Evolutionary conservation across 2,329 filamentous ascomycete species (phyloP).

Genomic region (Trichoderma atroviride): DNA sequence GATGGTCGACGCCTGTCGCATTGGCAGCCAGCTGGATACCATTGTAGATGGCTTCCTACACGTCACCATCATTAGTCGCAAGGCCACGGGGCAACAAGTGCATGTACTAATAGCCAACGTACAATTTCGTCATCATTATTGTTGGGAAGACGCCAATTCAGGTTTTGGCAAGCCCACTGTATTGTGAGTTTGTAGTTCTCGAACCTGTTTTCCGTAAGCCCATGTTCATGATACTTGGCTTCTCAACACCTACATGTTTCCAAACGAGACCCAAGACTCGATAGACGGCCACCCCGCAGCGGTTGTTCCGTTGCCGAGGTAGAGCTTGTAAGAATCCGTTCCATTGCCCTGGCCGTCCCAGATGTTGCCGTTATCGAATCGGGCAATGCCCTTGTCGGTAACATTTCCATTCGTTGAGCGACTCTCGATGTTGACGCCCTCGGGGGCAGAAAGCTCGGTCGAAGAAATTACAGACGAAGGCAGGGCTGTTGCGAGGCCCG

Average conservation of each 20-base stretch:
- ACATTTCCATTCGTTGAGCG: constrained; percentile 2
- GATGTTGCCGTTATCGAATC: constrained; percentile 25
- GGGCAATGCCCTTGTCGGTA: background rate
- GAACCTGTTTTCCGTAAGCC: constrained; percentile 29
- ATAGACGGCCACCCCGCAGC: constrained; percentile 24
- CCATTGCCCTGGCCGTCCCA: constrained; percentile 30
- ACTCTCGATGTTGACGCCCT: background rate
- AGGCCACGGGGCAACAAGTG: background rate
- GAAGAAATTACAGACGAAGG: constrained; percentile 1
- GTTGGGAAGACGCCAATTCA: constrained; percentile 26
- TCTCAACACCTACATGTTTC: constrained; percentile 23
- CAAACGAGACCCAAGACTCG: constrained; percentile 21
- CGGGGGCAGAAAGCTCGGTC: background rate
- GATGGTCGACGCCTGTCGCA: constrained; percentile 40
- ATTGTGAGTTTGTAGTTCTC: constrained; percentile 31
- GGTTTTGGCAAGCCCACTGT: constrained; percentile 26
- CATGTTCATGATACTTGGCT: background rate
- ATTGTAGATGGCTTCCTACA: constrained; percentile 28
- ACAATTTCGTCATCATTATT: constrained; percentile 26
- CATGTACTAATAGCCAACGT: background rate
- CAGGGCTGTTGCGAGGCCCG: background rate
- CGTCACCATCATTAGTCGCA: background rate
- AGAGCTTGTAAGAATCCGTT: constrained; percentile 36
- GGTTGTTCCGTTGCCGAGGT: constrained; percentile 21
- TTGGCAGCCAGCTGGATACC: constrained; percentile 40